These are phyloP conservation scores for Rhodosporidiobolus odoratus DNA, from an alignment of 768 basidiomycete species.

Conservation along the genomic window DNA sequence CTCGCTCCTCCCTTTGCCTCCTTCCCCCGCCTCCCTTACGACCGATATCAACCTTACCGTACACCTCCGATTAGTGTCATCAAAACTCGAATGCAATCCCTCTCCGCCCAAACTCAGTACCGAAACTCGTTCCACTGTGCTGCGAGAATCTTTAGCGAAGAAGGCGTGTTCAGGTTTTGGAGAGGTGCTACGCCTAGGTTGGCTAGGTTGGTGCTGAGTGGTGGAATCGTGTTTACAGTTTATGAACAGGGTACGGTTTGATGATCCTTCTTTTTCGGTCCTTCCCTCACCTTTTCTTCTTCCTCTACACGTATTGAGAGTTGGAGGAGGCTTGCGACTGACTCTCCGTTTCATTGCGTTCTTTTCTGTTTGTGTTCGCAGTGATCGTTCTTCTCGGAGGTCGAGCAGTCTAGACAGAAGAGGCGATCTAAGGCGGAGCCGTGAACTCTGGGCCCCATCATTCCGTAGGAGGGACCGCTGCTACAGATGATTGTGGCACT, in stretches of 20 bases:
- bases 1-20: background rate
- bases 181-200: constrained; percentile 89
- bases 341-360: background rate
- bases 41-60: background rate
- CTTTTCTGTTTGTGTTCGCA: background rate
- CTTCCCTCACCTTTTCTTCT: background rate
- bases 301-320: too few relatives aligned
- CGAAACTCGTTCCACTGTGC: constrained; percentile 93
- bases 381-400: constrained; percentile 25
- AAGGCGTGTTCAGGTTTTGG: constrained; percentile 85
- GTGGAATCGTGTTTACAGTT: constrained; percentile 47
- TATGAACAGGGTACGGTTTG: constrained; percentile 23
- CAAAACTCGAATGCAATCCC: constrained; percentile 96
- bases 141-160: constrained; percentile 88
- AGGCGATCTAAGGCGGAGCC: background rate
- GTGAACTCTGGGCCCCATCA: too few relatives aligned
- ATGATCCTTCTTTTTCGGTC: background rate
- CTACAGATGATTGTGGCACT: too few relatives aligned
- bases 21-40: background rate
- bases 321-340: too few relatives aligned
- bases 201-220: constrained; percentile 70
- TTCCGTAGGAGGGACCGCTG: too few relatives aligned
- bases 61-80: constrained; percentile 61
- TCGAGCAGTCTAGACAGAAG: constrained; percentile 8
- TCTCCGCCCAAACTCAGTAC: constrained; percentile 75